Conservation (phyloP, 257 asterid genomes). For the Eucommia ulmoides region DNA sequence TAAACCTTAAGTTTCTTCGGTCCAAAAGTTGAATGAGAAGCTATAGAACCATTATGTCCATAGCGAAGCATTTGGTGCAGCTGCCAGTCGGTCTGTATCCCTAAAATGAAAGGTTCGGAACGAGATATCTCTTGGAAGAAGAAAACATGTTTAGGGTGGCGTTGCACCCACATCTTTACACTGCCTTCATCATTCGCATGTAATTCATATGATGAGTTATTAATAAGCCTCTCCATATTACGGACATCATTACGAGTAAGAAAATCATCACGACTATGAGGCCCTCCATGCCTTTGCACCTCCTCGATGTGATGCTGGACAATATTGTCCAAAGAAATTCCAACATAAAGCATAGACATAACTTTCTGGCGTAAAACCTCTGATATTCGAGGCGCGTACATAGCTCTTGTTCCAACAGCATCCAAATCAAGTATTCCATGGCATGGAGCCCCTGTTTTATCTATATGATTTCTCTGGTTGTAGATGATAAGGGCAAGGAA, state of each 20-base stretch:
- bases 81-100: conserved; percentile 51
- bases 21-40: conserved; percentile 22
- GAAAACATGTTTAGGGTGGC: conserved; percentile 34
- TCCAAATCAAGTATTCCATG: conserved; percentile 44
- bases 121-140: conserved; percentile 25
- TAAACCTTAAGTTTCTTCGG: conserved; percentile 37
- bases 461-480: conserved; percentile 42
- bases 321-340: conserved; percentile 29
- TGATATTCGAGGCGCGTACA: conserved; percentile 50
- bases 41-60: conserved; percentile 34
- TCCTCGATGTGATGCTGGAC: conserved; percentile 47
- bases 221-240: conserved; percentile 41
- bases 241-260: conserved; percentile 42
- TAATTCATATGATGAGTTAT: conserved; percentile 25
- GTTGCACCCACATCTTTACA: conserved; percentile 40
- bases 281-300: conserved; percentile 50
- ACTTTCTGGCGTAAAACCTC: conserved; percentile 44
- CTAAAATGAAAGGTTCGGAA: conserved; percentile 26
- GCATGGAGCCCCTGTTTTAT: conserved; percentile 40
- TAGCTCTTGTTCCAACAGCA: conserved; percentile 48
- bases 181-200: conserved; percentile 29
- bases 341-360: conserved; percentile 40
- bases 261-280: conserved; percentile 38
- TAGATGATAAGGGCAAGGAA: conserved; percentile 40
- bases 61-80: conserved; percentile 44